phyloP scores from a whole-genome alignment of 2,329 filamentous ascomycete species.

The Coniochaeta ligniaria region DNA sequence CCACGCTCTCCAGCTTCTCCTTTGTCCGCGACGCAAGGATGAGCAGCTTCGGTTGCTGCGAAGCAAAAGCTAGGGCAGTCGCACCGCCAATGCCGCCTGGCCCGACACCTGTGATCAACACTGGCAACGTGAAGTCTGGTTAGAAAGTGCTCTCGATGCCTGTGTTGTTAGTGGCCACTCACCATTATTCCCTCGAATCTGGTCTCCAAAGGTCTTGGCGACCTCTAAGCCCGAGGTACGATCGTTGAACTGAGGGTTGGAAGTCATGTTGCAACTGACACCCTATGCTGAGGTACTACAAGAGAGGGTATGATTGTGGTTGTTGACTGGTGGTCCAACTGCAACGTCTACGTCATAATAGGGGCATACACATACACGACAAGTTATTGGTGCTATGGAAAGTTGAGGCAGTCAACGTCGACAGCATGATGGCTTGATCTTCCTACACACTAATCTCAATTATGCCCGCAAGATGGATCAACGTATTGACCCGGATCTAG shows the following conservation, averaged over 20 bases:
- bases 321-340: background rate
- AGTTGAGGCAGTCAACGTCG: background rate
- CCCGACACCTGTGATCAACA: conserved; percentile 34
- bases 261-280: conserved; percentile 15
- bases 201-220: conserved; percentile 15
- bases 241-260: conserved; percentile 19
- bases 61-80: conserved; percentile 34
- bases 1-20: conserved; percentile 32
- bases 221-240: conserved; percentile 27
- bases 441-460: background rate
- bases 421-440: background rate
- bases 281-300: background rate
- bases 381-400: background rate
- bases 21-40: conserved; percentile 37
- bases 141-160: background rate
- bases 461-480: background rate
- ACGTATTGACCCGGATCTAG: background rate
- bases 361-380: background rate
- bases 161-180: background rate
- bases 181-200: conserved; percentile 28
- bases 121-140: conserved; percentile 11
- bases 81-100: conserved; percentile 32
- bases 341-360: background rate
- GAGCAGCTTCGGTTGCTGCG: conserved; percentile 31
- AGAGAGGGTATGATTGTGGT: background rate